phyloP scores from a whole-genome alignment of 257 asterid genomes.

The Ligustrum vulgare region DNA sequence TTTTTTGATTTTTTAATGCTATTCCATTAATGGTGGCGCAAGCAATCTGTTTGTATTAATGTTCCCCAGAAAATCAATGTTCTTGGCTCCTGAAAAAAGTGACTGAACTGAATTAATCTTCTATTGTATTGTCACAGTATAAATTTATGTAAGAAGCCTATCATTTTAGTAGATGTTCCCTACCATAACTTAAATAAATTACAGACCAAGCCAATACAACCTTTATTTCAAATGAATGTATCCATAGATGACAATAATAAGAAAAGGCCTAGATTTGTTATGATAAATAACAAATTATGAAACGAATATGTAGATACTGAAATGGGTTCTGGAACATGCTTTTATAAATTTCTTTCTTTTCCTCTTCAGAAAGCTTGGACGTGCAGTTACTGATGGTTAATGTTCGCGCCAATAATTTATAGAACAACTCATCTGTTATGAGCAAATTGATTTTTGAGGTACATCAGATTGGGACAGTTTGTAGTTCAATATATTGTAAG shows the following conservation, averaged over 20 bases:
- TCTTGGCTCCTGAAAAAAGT: background rate
- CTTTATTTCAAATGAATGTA: background rate
- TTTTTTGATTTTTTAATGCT: too few species aligned
- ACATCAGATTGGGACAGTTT: slow-evolving; percentile 16
- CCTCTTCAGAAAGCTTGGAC: slow-evolving; percentile 19
- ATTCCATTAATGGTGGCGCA: too few species aligned
- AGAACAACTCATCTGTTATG: slow-evolving; percentile 9
- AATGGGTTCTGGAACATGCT: background rate
- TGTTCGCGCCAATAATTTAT: slow-evolving; percentile 29
- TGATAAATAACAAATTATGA: background rate
- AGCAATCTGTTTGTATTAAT: background rate
- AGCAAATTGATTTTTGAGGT: slow-evolving; percentile 14
- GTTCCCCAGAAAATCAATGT: background rate
- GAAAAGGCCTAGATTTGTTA: background rate
- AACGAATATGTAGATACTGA: background rate
- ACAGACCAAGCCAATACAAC: background rate
- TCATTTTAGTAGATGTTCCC: background rate
- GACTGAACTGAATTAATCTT: background rate
- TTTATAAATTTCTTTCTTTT: background rate
- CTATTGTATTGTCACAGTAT: too few species aligned
- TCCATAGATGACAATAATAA: background rate
- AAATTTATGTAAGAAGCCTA: background rate
- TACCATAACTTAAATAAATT: background rate
- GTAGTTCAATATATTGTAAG: slow-evolving; percentile 24
- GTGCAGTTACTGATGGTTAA: slow-evolving; percentile 27